These are phyloP conservation scores for Phascolomyces articulosus DNA, from an alignment of 371 early-diverging fungal species.

Conservation along the genomic window DNA sequence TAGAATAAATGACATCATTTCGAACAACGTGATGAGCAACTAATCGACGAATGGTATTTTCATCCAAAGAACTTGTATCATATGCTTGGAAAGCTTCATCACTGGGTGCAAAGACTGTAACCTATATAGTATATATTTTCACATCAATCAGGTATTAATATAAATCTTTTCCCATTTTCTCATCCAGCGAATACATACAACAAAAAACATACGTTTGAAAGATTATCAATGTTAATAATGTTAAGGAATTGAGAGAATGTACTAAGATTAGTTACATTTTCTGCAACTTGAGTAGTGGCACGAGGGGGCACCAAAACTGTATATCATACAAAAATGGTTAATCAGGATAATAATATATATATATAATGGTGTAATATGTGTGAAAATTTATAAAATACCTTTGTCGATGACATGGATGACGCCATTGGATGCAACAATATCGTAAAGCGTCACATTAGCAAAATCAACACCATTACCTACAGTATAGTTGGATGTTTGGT, in stretches of 20 bases:
- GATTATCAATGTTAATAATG: constrained; percentile 18
- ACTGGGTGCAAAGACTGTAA: constrained; percentile 44
- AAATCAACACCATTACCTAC: constrained; percentile 34
- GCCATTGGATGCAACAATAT: constrained; percentile 43
- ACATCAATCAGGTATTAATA: not conserved
- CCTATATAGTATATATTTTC: constrained; percentile 15
- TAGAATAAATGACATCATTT: constrained; percentile 12
- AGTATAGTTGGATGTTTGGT: constrained; percentile 3
- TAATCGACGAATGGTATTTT: constrained; percentile 1
- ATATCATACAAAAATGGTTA: not conserved
- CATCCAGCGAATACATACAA: not conserved
- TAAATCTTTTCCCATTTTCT: not conserved
- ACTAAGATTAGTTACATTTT: constrained; percentile 15
- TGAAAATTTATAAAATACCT: too few relatives aligned
- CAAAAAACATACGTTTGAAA: constrained; percentile 28
- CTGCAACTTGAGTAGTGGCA: constrained; percentile 21
- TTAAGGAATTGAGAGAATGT: constrained; percentile 13
- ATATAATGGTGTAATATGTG: too few relatives aligned
- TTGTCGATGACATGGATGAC: constrained; percentile 40
- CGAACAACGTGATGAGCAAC: constrained; percentile 13
- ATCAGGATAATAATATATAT: too few relatives aligned
- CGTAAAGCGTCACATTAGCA: constrained; percentile 24
- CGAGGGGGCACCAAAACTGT: constrained; percentile 41
- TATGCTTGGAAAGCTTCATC: constrained; percentile 21
- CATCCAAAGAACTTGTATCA: constrained; percentile 1